These are phyloP conservation scores for Kalmanozyma brasiliensis DNA, from an alignment of 1,284 basidiomycete genomes.

Conservation along the genomic window DNA sequence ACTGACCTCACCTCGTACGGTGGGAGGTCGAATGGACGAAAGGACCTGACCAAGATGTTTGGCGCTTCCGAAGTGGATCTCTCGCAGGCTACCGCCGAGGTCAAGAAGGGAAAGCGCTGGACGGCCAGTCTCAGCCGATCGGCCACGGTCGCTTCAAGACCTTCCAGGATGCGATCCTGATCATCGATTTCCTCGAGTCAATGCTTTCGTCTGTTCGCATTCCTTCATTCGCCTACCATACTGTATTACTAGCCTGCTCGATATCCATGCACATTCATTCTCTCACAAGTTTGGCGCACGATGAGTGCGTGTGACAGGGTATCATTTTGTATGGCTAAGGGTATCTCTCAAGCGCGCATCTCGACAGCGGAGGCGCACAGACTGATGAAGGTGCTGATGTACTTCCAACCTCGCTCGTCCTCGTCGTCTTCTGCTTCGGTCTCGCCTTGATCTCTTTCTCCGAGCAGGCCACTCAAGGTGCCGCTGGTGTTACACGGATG, in stretches of 20 bases:
- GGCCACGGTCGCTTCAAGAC: neutral
- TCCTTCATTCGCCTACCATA: no score
- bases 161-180: conserved; percentile 10
- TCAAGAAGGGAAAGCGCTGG: conserved; percentile 3
- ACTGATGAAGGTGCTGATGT: conserved; percentile 23
- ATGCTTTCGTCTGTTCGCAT: no score
- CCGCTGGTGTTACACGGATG: conserved; percentile 38
- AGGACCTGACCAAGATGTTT: conserved; percentile 42
- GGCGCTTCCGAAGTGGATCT: conserved; percentile 27
- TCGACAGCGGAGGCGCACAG: conserved; percentile 33
- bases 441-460: neutral
- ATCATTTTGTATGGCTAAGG: neutral
- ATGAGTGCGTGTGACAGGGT: conserved; percentile 2
- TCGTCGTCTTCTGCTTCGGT: neutral
- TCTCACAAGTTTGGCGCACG: neutral
- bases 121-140: conserved; percentile 14
- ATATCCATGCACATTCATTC: neutral
- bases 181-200: no score
- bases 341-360: conserved; percentile 24
- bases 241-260: conserved; percentile 3
- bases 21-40: no score
- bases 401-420: conserved; percentile 2
- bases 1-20: no score
- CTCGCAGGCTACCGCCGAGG: conserved; percentile 4
- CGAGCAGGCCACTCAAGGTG: neutral